phyloP scores from a whole-genome alignment of 768 basidiomycete genomes.

The Punctularia strigosozonata region DNA sequence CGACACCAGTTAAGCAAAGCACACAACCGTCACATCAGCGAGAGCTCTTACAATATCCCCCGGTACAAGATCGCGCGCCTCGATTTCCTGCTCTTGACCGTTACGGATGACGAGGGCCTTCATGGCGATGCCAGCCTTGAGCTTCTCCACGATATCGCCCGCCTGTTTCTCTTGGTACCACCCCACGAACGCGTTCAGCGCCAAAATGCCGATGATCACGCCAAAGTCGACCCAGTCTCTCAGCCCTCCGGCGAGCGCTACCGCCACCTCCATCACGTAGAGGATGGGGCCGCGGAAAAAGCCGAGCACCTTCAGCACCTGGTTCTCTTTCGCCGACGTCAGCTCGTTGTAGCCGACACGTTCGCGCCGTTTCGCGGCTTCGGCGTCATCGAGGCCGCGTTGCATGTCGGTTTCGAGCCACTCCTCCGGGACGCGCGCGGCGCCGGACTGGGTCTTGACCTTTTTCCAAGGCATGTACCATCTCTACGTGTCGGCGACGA shows the following conservation, averaged over 20 bases:
- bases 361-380: conserved; percentile 21
- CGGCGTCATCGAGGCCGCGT: conserved; percentile 23
- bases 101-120: conserved; percentile 26
- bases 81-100: conserved; percentile 29
- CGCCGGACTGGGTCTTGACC: conserved; percentile 14
- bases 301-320: conserved; percentile 28
- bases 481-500: conserved; percentile 17
- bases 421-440: conserved; percentile 22
- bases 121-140: conserved; percentile 35
- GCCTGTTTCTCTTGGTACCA: conserved; percentile 41
- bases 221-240: conserved; percentile 38
- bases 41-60: conserved; percentile 36
- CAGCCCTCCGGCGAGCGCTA: conserved; percentile 31
- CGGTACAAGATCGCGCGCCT: conserved; percentile 30
- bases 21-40: no score
- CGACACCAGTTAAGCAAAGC: no score
- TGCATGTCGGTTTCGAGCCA: conserved; percentile 29
- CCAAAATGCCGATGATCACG: conserved; percentile 30
- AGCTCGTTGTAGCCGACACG: conserved; percentile 31
- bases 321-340: conserved; percentile 27
- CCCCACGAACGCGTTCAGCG: conserved; percentile 30
- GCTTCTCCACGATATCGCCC: conserved; percentile 35
- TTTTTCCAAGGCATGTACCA: conserved; percentile 39
- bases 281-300: conserved; percentile 34
- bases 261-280: conserved; percentile 36